Conservation (phyloP, 2,329 filamentous ascomycete genomes). For the Lizonia empirigonia region DNA sequence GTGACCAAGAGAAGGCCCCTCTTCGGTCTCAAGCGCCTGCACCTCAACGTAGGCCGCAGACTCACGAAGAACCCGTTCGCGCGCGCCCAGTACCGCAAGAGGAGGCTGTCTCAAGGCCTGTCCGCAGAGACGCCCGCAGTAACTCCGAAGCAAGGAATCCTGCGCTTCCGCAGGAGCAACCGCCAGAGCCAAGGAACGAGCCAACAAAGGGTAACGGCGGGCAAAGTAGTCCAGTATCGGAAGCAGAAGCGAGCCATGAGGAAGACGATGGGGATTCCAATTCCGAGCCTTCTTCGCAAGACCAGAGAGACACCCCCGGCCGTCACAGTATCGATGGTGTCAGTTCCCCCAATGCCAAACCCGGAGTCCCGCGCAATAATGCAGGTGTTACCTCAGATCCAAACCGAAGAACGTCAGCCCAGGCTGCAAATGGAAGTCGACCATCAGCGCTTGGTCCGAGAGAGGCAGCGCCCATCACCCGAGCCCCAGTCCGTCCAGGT, state of each 20-base stretch:
- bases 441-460: too few relatives aligned
- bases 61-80: conserved; percentile 23
- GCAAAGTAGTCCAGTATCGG: background rate
- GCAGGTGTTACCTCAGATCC: too few relatives aligned
- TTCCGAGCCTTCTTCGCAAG: conserved; percentile 7
- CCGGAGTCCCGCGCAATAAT: too few relatives aligned
- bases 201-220: background rate
- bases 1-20: conserved; percentile 24
- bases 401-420: too few relatives aligned
- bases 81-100: conserved; percentile 17
- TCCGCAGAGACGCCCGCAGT: conserved; percentile 14
- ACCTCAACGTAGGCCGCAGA: conserved; percentile 25
- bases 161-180: background rate
- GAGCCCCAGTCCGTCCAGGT: background rate
- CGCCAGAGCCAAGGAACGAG: background rate
- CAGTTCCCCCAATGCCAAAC: conserved; percentile 2
- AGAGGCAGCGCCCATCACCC: background rate
- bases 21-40: conserved; percentile 17
- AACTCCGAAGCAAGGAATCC: background rate
- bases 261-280: background rate
- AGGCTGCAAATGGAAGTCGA: too few relatives aligned
- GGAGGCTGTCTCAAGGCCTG: conserved; percentile 13
- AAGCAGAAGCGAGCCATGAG: background rate
- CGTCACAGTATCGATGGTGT: conserved; percentile 12
- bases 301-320: conserved; percentile 6